Percentiles rank a stretch among this genome's conserved stretches.
Conservation (phyloP, 257 asterid species). For the Solanum peruvianum region DNA sequence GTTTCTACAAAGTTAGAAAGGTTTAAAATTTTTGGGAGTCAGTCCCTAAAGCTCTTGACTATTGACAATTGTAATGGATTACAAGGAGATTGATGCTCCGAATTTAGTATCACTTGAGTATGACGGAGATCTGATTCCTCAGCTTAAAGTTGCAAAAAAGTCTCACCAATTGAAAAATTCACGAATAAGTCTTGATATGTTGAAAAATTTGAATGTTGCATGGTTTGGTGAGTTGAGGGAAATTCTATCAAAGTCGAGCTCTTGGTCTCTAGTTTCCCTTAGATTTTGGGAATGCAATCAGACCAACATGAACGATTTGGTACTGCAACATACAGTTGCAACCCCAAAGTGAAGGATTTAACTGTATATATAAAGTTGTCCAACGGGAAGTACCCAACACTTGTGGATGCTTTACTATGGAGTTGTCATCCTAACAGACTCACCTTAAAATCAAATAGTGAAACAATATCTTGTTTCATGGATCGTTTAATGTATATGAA, state of each 20-base stretch:
- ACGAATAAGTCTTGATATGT: not conserved
- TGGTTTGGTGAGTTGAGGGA: not conserved
- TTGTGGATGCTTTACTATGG: not conserved
- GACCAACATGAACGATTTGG: not conserved
- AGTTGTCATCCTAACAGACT: not conserved
- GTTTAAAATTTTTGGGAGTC: not conserved
- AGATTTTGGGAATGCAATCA: not conserved
- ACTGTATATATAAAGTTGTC: not conserved
- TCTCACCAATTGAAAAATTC: not conserved
- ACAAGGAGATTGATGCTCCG: not conserved
- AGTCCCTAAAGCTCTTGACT: not conserved
- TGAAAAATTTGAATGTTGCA: not conserved
- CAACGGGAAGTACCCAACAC: not conserved
- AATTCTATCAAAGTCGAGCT: not conserved
- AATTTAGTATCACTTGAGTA: not conserved
- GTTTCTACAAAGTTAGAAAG: not conserved
- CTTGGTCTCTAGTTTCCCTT: not conserved
- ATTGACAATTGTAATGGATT: not conserved
- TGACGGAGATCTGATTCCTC: not conserved
- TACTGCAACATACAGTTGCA: not conserved
- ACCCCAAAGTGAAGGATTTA: not conserved
- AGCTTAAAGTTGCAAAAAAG: not conserved
- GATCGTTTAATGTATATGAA: not conserved
- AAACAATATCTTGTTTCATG: not conserved
- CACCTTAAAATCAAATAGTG: not conserved